Base-by-base conservation (phyloP, 2,329 filamentous ascomycete species). In the Ilyonectria robusta region DNA sequence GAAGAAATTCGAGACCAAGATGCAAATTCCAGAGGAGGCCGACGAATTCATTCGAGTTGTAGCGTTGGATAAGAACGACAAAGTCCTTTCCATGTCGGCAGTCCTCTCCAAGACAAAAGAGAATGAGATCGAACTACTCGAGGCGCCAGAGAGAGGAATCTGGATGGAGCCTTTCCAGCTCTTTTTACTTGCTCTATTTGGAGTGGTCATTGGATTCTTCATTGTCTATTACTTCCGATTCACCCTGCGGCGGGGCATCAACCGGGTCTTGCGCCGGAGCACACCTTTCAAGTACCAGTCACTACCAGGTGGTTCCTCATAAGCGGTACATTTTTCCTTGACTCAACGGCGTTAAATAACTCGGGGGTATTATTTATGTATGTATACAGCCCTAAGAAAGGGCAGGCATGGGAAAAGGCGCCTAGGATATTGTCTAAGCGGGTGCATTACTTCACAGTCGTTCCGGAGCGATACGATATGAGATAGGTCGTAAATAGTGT, bases 51-150 rank as follows among this genome's bases (percentile, higher is more conserved):
- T 76, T 11, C 69, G 73, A 9, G 60, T 76, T 10, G 65, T 69
- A 1, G 75, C 70, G 0, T 42, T 76, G 50, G 72, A 74, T 29
- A 65, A 44, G 11, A 29, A 69, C 11, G 65, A 51, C 23, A 26
- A 78, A 21, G 10, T 74, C 70, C 65, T 86, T 78, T 1, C 80
- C 74, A 19, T 56, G 6, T 71, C 70, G 4, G 37, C 59, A 0
- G 59, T 71, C n/a, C 65, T 71, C 21, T 67, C 63, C 6, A 70
- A 65, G 53, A 37, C 62, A 15, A 54, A 72, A 33, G 19, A 65
- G 6, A 67, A 53, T 3, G 17, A 57, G 19, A 47, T 64, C 2
- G 59, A 57, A 37, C 29, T 69, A 4, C 66, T 72, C 10, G 64
- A 69, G 2, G 68, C 70, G 2, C 68, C 68, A 5, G 55, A 62